These are phyloP conservation scores for Platanthera zijinensis DNA, from an alignment of 106 monocot genomes.

Conservation along the genomic window DNA sequence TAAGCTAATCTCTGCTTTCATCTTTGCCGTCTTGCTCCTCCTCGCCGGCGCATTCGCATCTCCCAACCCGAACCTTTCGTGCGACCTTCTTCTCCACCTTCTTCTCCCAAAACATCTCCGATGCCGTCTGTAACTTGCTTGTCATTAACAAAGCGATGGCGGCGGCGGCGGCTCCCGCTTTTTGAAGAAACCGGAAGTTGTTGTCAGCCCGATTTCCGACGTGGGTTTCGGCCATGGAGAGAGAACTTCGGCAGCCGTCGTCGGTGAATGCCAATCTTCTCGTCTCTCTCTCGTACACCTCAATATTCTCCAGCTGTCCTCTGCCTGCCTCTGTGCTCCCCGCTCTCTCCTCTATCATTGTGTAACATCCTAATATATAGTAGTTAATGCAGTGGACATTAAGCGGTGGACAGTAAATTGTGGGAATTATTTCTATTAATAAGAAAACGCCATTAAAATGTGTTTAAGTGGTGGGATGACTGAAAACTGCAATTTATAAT, in stretches of 20 bases:
- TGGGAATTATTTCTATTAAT: no score
- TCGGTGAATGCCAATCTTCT: conserved; percentile 11
- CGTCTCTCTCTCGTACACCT: no score
- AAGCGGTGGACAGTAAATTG: no score
- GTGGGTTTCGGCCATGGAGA: conserved; percentile 8
- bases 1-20: background rate
- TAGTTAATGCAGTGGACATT: no score
- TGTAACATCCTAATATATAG: no score
- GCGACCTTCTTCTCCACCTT: conserved; percentile 8
- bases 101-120: conserved; percentile 10
- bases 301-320: no score
- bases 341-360: no score
- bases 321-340: no score
- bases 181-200: background rate
- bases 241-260: conserved; percentile 12
- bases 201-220: background rate
- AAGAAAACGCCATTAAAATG: no score
- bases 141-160: conserved; percentile 13
- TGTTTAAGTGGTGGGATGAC: no score
- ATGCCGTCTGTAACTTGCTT: conserved; percentile 12
- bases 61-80: background rate
- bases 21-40: background rate
- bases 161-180: background rate
- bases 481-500: no score
- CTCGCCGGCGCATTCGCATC: no score